phyloP scores from a whole-genome alignment of 148 eudicot genomes.

The Rhododendron simsii region DNA sequence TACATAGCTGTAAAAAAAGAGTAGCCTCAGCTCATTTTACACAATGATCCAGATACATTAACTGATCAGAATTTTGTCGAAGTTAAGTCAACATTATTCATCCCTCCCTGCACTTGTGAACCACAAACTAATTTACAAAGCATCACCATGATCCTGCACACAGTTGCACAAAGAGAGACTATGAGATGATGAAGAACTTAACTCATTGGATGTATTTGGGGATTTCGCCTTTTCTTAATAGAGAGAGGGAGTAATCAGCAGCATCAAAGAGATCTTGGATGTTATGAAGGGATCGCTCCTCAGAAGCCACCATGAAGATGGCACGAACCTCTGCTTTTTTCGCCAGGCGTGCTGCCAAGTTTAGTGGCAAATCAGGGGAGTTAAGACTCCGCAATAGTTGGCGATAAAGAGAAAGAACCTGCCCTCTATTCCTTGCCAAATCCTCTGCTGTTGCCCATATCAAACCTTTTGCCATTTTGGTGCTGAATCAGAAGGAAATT shows the following conservation, averaged over 20 bases:
- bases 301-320: slow-evolving; percentile 18
- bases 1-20: not conserved
- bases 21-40: not conserved
- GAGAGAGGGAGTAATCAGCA: slow-evolving; percentile 19
- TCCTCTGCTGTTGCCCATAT: slow-evolving; percentile 24
- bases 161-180: not conserved
- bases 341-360: slow-evolving; percentile 17
- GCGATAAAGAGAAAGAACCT: slow-evolving; percentile 19
- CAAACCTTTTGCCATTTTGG: slow-evolving; percentile 21
- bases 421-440: slow-evolving; percentile 19
- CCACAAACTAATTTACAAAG: not conserved
- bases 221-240: slow-evolving; percentile 16
- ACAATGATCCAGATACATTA: not conserved
- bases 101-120: not conserved
- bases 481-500: not conserved
- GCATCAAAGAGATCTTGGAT: slow-evolving; percentile 22
- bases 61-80: not conserved
- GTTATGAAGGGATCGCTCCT: slow-evolving; percentile 21
- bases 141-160: not conserved
- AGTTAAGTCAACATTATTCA: not conserved
- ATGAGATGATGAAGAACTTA: not conserved
- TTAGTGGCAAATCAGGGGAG: slow-evolving; percentile 22
- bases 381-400: slow-evolving; percentile 22
- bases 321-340: slow-evolving; percentile 22
- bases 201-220: slow-evolving; percentile 21